These are phyloP conservation scores for Casuarina equisetifolia DNA, from an alignment of 306 rosid species.

Conservation along the genomic window DNA sequence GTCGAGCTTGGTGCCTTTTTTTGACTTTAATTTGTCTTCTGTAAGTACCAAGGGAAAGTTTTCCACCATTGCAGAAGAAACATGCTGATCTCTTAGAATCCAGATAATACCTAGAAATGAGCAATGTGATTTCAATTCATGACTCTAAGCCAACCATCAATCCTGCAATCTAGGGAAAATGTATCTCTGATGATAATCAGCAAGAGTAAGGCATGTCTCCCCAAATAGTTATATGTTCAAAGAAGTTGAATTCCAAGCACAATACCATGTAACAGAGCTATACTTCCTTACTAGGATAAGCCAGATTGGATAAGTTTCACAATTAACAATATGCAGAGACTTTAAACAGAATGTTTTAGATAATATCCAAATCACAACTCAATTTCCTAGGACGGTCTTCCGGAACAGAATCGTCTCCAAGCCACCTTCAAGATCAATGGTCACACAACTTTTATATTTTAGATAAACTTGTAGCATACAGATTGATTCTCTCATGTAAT, in stretches of 20 bases:
- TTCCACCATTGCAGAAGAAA: constrained; percentile 7
- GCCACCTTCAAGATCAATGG: not conserved
- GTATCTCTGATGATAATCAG: not conserved
- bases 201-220: not conserved
- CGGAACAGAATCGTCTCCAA: not conserved
- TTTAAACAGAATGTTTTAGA: not conserved
- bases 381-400: not conserved
- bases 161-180: too few species aligned
- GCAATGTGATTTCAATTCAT: not conserved
- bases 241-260: not conserved
- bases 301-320: not conserved
- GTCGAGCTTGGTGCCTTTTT: constrained; percentile 22
- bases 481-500: not conserved
- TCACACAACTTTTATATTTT: not conserved
- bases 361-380: not conserved
- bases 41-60: constrained; percentile 20
- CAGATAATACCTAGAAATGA: constrained; percentile 18
- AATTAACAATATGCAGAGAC: not conserved
- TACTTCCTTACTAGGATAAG: not conserved
- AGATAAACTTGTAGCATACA: not conserved
- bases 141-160: too few species aligned
- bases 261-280: not conserved
- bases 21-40: constrained; percentile 25
- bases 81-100: constrained; percentile 17
- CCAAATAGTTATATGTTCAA: not conserved